Evolutionary conservation across 257 asterid genomes (phyloP).

Genomic region (Anisodus acutangulus): DNA sequence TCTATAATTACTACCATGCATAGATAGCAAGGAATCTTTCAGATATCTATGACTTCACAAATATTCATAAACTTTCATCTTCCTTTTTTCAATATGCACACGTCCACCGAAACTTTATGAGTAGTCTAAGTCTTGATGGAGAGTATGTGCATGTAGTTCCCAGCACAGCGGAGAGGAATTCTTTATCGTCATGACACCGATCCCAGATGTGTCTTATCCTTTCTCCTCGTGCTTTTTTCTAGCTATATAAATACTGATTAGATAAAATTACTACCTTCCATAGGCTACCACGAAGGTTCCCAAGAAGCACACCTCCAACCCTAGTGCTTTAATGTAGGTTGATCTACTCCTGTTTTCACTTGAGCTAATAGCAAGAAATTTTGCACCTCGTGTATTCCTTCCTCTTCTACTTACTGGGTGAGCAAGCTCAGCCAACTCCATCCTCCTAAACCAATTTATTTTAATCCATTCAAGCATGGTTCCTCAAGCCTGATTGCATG

Average conservation of each 20-base stretch:
- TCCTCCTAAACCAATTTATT: constrained; percentile 1
- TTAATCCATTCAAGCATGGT: background rate
- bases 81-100: background rate
- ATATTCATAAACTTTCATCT: background rate
- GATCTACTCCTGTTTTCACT: background rate
- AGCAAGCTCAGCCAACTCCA: background rate
- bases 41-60: constrained; percentile 23
- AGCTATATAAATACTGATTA: background rate
- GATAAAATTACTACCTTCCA: background rate
- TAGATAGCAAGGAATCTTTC: constrained; percentile 10
- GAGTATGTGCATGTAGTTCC: background rate
- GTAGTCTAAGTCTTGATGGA: background rate
- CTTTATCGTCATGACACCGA: constrained; percentile 11
- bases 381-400: background rate
- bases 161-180: background rate
- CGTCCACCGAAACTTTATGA: background rate
- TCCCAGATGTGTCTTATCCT: background rate
- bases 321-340: background rate
- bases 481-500: background rate
- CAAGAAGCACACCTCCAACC: constrained; percentile 13
- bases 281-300: background rate
- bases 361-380: background rate
- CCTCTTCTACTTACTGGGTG: background rate
- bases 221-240: background rate
- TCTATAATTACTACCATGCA: constrained; percentile 15